Base-by-base conservation (phyloP, 331 rosid genomes). In the Pyrus hybrid region DNA sequence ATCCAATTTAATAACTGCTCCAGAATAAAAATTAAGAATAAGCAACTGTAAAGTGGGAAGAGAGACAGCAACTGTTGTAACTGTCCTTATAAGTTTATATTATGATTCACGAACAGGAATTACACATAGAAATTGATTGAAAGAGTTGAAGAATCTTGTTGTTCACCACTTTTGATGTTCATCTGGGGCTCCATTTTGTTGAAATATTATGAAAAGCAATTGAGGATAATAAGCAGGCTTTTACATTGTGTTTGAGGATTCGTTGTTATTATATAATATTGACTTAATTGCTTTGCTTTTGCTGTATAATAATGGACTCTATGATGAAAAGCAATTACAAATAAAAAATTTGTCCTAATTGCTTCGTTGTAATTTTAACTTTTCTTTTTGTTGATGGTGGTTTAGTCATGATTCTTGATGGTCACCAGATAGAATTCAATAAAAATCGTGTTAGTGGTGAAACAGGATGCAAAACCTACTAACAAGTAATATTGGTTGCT, bases 201-300 rank as follows among this genome's bases (percentile, higher is more conserved):
- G 54, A 22, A 45, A 75, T 72, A 68, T 64, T 72, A 81, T 67
- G 33, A 60, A 80, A 80, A 37, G 56, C 70, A 76, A 76, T 23
- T 62, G n/a, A 49, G 8, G 18, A 49, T 7, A 43, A 51, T 64
- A 29, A 80, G 81, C 23, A 61, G 51, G 83, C 80, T 77, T 79
- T 81, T 22, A 43, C 72, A n/a, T 62, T 79, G 76, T 87, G 84
- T 76, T 79, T 12, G 74, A 73, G 74, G 80, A 79, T 80, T 82
- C 84, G 76, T 64, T 32, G 49, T 64, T 17, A 63, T 37, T 37
- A 71, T 68, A 58, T 57, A 23, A n/a, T 41, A 25, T 77, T 49
- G n/a, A 12, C 21, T 63, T 54, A 63, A 54, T 37, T 41, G 51
- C 17, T 28, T 80, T 62, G 37, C 70, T 23, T 53, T 43, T 57